Evolutionary conservation across 1,139 yeast species (phyloP).

Genomic region (Yamadazyma songkhlaensis): DNA sequence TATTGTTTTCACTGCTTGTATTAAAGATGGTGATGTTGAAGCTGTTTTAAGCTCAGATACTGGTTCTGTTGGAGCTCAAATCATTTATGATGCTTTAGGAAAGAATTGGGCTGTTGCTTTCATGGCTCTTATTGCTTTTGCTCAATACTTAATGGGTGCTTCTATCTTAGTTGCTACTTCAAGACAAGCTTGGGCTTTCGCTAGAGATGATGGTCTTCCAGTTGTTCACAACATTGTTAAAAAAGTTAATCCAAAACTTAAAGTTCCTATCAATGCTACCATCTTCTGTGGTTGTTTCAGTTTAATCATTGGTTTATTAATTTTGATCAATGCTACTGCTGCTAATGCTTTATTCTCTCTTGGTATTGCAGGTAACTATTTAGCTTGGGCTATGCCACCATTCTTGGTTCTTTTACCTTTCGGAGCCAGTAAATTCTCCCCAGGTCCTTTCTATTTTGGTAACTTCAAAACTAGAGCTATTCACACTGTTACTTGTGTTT

Average conservation of each 20-base stretch:
- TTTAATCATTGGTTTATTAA: slow-evolving; percentile 53
- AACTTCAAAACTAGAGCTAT: slow-evolving; percentile 35
- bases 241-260: slow-evolving; percentile 48
- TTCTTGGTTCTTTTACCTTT: slow-evolving; percentile 39
- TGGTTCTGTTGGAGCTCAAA: slow-evolving; percentile 64
- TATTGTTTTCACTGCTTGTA: slow-evolving; percentile 54
- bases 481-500: slow-evolving; percentile 21
- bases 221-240: slow-evolving; percentile 43
- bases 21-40: slow-evolving; percentile 47
- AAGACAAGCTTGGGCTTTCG: slow-evolving; percentile 38
- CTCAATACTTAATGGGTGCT: slow-evolving; percentile 65
- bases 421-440: slow-evolving; percentile 46
- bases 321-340: slow-evolving; percentile 59
- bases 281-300: slow-evolving; percentile 48
- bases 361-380: slow-evolving; percentile 44
- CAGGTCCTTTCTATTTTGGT: slow-evolving; percentile 68
- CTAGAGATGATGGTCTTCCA: slow-evolving; percentile 45
- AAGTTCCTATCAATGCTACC: slow-evolving; percentile 63
- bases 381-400: slow-evolving; percentile 42
- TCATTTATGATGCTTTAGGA: slow-evolving; percentile 63
- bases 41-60: slow-evolving; percentile 40
- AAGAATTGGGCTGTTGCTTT: slow-evolving; percentile 68
- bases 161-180: slow-evolving; percentile 35
- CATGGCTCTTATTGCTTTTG: slow-evolving; percentile 56
- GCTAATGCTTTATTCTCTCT: slow-evolving; percentile 53